Conservation (phyloP, 225 moss, liverwort and hornwort genomes). For the Lunularia cruciata region DNA sequence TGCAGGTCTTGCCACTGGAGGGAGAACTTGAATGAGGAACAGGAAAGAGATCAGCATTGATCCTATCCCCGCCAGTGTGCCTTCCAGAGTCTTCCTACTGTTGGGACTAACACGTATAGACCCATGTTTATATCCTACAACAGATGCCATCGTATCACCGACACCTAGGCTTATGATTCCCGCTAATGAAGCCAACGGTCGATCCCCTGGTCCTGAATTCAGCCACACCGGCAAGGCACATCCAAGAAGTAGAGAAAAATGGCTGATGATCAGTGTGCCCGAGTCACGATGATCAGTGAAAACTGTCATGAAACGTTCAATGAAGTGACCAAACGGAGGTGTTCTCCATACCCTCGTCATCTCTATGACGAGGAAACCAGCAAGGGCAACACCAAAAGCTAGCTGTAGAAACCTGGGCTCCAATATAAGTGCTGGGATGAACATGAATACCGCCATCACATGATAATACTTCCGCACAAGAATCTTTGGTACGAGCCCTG, state of each 20-base stretch:
- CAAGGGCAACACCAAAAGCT: conserved; percentile 77
- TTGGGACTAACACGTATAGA: conserved; percentile 55
- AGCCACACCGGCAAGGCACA: conserved; percentile 98
- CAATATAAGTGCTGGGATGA: conserved; percentile 78
- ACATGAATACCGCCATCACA: conserved; percentile 83
- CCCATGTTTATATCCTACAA: conserved; percentile 85
- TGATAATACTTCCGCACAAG: conserved; percentile 87
- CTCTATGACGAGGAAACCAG: conserved; percentile 74
- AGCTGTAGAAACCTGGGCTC: conserved; percentile 72
- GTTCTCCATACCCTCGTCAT: conserved; percentile 69
- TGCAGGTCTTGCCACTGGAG: conserved; percentile 35
- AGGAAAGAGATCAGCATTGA: conserved; percentile 52
- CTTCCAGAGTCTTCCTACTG: conserved; percentile 88
- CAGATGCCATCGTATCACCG: conserved; percentile 90
- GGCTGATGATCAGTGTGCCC: conserved; percentile 76
- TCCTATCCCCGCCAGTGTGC: conserved; percentile 68
- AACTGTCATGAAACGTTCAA: conserved; percentile 61
- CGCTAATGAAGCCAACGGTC: conserved; percentile 76
- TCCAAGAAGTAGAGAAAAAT: conserved; percentile 90
- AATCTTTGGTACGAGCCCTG: conserved; percentile 56
- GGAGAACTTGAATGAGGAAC: conserved; percentile 39
- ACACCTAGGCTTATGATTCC: conserved; percentile 90
- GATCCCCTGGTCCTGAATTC: conserved; percentile 52
- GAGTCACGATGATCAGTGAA: conserved; percentile 92
- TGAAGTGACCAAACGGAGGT: conserved; percentile 66